Conservation (phyloP, 495 filamentous ascomycete genomes). For the Extremus antarcticus region DNA sequence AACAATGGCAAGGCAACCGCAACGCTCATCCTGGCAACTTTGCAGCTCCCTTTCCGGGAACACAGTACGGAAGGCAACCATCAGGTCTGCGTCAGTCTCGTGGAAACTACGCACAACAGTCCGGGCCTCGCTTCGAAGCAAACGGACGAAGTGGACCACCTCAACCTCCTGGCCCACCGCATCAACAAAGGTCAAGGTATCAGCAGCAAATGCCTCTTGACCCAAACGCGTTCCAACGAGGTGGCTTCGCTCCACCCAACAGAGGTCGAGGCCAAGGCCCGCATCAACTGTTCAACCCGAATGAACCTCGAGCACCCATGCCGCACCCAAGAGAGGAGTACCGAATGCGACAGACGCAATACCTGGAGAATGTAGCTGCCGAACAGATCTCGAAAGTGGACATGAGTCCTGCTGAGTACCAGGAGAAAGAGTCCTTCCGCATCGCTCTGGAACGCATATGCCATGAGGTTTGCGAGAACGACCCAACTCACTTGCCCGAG, state of each 20-base stretch:
- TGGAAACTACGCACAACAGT: background rate
- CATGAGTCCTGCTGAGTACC: constrained; percentile 38
- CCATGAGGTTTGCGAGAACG: constrained; percentile 40
- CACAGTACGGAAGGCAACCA: background rate
- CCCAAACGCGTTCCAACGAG: constrained; percentile 15
- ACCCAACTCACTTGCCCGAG: constrained; percentile 29
- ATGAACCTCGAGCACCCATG: background rate
- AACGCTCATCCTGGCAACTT: background rate
- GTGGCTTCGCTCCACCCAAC: background rate
- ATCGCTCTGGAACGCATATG: constrained; percentile 44
- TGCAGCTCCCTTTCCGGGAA: background rate
- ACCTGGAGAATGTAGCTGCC: constrained; percentile 25
- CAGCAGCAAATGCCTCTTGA: constrained; percentile 13
- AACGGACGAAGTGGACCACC: background rate
- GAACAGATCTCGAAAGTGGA: constrained; percentile 24
- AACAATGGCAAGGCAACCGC: background rate
- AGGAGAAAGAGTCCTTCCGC: constrained; percentile 54
- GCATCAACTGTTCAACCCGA: constrained; percentile 17
- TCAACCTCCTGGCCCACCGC: background rate
- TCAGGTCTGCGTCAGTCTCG: background rate
- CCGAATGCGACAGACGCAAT: constrained; percentile 9
- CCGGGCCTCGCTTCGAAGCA: background rate
- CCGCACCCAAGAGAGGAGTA: background rate
- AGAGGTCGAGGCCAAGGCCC: background rate
- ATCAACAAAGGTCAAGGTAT: background rate